Evolutionary conservation across 331 rosid species (phyloP), one percentile per base, ranked within the genome.

Genomic region (Malus hybrid): DNA sequence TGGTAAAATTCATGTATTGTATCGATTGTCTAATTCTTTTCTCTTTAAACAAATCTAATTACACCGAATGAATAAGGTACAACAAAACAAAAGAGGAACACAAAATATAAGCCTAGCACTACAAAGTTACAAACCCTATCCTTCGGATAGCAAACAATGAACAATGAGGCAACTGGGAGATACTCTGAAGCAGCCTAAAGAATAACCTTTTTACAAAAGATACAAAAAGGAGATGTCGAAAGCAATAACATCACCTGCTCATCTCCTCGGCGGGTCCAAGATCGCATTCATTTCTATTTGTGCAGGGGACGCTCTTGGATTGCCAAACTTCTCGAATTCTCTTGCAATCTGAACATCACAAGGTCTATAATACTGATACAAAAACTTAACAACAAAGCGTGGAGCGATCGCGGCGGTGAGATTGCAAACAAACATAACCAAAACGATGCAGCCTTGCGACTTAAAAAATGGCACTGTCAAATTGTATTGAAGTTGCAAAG

Each of bases 261-360:
- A 88, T 82, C 86, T 75, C 78, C 73, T 80, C 12, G 57, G 83
- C 34, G 6, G 78, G 73, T 77, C 73, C 36, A 82, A 63, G 77
- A 86, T 75, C 16, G 91, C 82, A 68, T 77, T 82, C 99, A 94
- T 91, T 86, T 94, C 99, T 78, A 88, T 81, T 71, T 92, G 92
- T 81, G 80, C 91, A 75, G 52, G 79, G 83, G 65, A 53, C 52
- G 66, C 72, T 60, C 89, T 81, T 30, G 55, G 75, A 77, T 77
- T 50, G 50, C 69, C 82, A 39, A 74, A 19, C 72, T 79, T 90
- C 80, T 91, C 98, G 26, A 81, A 85, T 86, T 88, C 97, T 80
- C 95, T 86, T 28, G 95, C 92, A 63, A 94, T 90, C 63, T 86
- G 97, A 73, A 91, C 86, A 74, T 94, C 97, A 65, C 77, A 69